phyloP scores from a whole-genome alignment of 768 basidiomycete species.

The Tylopilus sp. region DNA sequence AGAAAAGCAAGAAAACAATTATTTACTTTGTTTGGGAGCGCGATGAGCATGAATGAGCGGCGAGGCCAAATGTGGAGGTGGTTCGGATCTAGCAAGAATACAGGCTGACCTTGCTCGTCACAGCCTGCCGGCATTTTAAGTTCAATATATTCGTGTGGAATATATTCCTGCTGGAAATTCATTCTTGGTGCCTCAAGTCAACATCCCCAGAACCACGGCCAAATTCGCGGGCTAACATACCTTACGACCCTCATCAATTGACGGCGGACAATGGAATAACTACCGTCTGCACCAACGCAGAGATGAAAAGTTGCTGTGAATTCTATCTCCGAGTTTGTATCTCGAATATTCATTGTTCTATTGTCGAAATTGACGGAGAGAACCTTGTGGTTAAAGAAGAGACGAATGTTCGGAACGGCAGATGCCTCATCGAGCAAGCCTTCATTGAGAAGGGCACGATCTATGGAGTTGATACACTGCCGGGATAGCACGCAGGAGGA shows the following conservation, averaged over 20 bases:
- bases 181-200: conserved; percentile 54
- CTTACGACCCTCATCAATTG: conserved; percentile 95
- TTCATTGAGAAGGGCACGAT: conserved; percentile 84
- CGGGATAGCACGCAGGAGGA: conserved; percentile 20
- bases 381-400: conserved; percentile 83
- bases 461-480: conserved; percentile 93
- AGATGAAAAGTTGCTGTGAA: conserved; percentile 61
- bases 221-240: conserved; percentile 43
- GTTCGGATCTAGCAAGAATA: conserved; percentile 86
- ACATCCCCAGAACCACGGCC: conserved; percentile 1
- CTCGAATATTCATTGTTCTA: conserved; percentile 51
- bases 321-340: conserved; percentile 42
- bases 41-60: conserved; percentile 99
- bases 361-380: conserved; percentile 70
- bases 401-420: conserved; percentile 55
- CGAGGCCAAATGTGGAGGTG: conserved; percentile 99
- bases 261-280: conserved; percentile 84
- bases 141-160: conserved; percentile 95
- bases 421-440: conserved; percentile 75
- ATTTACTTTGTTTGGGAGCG: conserved; percentile 91
- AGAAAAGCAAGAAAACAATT: conserved; percentile 23
- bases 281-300: conserved; percentile 92
- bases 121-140: conserved; percentile 87
- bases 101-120: conserved; percentile 55
- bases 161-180: conserved; percentile 94